Base-by-base conservation (phyloP, 2,329 filamentous ascomycete genomes). In the Monascus ruber region DNA sequence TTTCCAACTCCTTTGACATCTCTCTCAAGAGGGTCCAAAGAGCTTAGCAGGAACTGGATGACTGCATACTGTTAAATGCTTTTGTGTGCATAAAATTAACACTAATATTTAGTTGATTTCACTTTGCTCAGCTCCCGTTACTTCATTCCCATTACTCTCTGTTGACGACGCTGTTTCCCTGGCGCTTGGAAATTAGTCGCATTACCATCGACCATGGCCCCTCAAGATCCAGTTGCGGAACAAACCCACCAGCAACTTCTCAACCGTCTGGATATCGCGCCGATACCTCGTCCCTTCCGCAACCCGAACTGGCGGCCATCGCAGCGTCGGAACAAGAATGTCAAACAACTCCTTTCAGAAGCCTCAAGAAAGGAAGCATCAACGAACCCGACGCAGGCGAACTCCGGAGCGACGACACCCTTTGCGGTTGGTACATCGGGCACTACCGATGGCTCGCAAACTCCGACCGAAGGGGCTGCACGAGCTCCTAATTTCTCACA, bases 241-340 rank as follows among this genome's bases (percentile, higher is more conserved):
- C 81, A 91, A 47, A 81, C 82, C 35, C 89, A 96, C 59, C 83
- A 85, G 60, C 75, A 78, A 50, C 81, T 96, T 44, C 80, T 98
- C 51, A 86, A 95, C 64, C 71, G 84, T 60, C 84, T 96, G 56
- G 91, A 98, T 70, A 86, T 95, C 55, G 82, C 91, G 62, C 77
- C 79, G 43, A 77, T 85, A 57, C 79, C 79, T 53, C 94, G 93
- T 67, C 83, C 79, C 55, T 98, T 95, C 72, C 88, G 89, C 62
- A 94, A 87, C 59, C 72, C 83, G 2, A 69, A 78, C 60, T 98
- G 91, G 91, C 87, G 85, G 57, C 86, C 91, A 10, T 86, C 89
- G 49, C 83, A 88, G 63, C 87, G 91, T 37, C 85, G 91, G 64
- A 98, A 98, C 76, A 98, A 98, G 72, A 96, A 94, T 64, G 81